Conservation (phyloP, 352 stramenopile species). For the Pilasporangium apinafurcum region DNA sequence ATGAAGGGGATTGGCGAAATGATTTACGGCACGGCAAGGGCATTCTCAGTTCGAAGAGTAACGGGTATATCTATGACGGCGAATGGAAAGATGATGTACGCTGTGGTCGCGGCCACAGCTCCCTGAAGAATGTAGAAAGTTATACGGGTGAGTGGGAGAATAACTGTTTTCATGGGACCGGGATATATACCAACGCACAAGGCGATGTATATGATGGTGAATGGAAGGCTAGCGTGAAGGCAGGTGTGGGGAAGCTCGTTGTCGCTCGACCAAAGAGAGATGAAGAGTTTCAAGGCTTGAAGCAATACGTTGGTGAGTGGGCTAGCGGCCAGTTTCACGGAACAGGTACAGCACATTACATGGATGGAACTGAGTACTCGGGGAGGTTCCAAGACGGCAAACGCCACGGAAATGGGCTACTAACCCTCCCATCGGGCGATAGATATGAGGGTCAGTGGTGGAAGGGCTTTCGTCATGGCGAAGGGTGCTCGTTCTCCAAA, state of each 20-base stretch:
- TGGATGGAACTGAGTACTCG: slow-evolving; percentile 87
- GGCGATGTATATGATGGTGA: slow-evolving; percentile 69
- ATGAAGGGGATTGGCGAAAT: slow-evolving; percentile 66
- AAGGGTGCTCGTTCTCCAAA: slow-evolving; percentile 45
- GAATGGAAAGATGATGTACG: slow-evolving; percentile 71
- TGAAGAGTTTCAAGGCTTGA: slow-evolving; percentile 34
- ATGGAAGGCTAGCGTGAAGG: slow-evolving; percentile 36
- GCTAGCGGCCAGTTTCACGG: slow-evolving; percentile 53
- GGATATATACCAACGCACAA: slow-evolving; percentile 54
- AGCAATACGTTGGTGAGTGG: slow-evolving; percentile 72
- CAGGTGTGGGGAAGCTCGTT: slow-evolving; percentile 62
- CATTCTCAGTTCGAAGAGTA: slow-evolving; percentile 48
- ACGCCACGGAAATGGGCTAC: slow-evolving; percentile 65
- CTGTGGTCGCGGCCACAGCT: slow-evolving; percentile 62
- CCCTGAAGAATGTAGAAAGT: slow-evolving; percentile 59
- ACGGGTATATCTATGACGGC: slow-evolving; percentile 73
- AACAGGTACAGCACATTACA: slow-evolving; percentile 76
- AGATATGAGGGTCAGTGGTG: slow-evolving; percentile 74
- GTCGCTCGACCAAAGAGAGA: slow-evolving; percentile 11
- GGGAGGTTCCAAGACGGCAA: slow-evolving; percentile 70
- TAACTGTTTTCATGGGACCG: slow-evolving; percentile 62
- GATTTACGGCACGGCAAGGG: slow-evolving; percentile 68
- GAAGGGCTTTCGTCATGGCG: slow-evolving; percentile 59
- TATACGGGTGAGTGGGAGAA: slow-evolving; percentile 63
- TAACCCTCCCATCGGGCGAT: slow-evolving; percentile 32